Evolutionary conservation across 2,329 filamentous ascomycete genomes (phyloP), one percentile per base, ranked within the genome.

Genomic region (Catunica adiposa): DNA sequence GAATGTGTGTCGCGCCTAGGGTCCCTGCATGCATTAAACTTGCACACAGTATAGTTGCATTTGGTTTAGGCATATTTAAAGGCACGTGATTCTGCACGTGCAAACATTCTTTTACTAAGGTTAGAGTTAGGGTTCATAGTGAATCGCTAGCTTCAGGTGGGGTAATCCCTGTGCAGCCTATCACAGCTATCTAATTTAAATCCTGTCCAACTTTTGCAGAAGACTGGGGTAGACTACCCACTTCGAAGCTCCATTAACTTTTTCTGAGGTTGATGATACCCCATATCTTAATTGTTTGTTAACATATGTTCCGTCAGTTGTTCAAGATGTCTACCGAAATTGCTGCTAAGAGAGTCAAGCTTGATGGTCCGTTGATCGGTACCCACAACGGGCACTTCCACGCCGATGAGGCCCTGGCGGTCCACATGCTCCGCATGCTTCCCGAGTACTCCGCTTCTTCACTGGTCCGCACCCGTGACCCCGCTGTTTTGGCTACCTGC

Each of bases 341-440:
- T 66, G 77, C 82, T 64, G 71, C 83, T 60, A 97, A 97, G 72
- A 84, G 86, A 69, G 72, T 94, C 68, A 95, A 94, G 77, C 86
- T 83, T 63, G 57, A 58, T 23, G 57, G 54, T 34, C 54, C 57
- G 75, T 79, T 59, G 63, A 94, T 96, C 67, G 92, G 89, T 66
- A 98, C 92, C 29, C 92, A 98, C 78, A 96, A 84, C 72, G 92
- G 92, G 62, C 89, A 96, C 75, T 98, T 98, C 78, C 92, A 98
- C 73, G 92, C 92, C 68, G 92, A 98, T 70, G 92, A 98, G 73
- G 90, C 92, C 59, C 81, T 98, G 46, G 92, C 92, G 58, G 89
- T 98, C 61, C 89, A 94, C 75, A 88, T 98, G 76, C 85, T 98
- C 62, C 88, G 89, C 61, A 79, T 85, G 57, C 84, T 97, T 17